Base-by-base conservation (phyloP, 441 rosid species). In the Populus hybrid region DNA sequence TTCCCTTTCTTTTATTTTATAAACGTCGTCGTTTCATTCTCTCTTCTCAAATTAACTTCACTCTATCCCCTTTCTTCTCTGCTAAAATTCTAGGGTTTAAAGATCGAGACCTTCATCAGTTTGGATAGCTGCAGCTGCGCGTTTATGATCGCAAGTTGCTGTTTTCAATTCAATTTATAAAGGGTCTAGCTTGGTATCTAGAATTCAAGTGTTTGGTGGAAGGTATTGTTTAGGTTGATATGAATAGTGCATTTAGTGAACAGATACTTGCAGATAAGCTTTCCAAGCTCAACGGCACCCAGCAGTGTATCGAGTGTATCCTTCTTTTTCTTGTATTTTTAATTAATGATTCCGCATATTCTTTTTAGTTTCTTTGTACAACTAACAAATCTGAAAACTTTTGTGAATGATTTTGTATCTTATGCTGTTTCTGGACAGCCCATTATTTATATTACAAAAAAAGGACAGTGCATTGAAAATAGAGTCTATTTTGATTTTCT, bases 241-340 rank as follows among this genome's bases (percentile, higher is more conserved):
- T 95, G 99, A 92, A 89, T 93, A 93, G 90, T 84, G 89, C 88
- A 40, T 95, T 92, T 85, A 93, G 92, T 73, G 98, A 95, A 83
- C 89, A 91, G 89, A 91, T 93, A 83, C 92, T 95, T 68, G 92
- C 91, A 73, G 98, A 95, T 80, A 92, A 94, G 92, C 99, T 95
- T 73, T 89, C 97, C 61, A 92, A 95, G 94, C 97, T 94, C 89
- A 92, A 94, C 81, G 87, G 95, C 95, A 92, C 97, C 67, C 98
- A 95, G 77, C 98, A 94, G 80, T 90, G 97, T 40, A 94, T 95
- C 78, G 97, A 95, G 87, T 91, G 98, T 90, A 94, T 84, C 89
- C 91, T 84, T 73, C 72, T 70, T 32, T 18, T 32, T 30, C 65
- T 35, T 66, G 61, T 54, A 5, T 54, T 5, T 54, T 18, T 5